Conservation (phyloP, 139 green algal species). For the Trebouxia sp. region DNA sequence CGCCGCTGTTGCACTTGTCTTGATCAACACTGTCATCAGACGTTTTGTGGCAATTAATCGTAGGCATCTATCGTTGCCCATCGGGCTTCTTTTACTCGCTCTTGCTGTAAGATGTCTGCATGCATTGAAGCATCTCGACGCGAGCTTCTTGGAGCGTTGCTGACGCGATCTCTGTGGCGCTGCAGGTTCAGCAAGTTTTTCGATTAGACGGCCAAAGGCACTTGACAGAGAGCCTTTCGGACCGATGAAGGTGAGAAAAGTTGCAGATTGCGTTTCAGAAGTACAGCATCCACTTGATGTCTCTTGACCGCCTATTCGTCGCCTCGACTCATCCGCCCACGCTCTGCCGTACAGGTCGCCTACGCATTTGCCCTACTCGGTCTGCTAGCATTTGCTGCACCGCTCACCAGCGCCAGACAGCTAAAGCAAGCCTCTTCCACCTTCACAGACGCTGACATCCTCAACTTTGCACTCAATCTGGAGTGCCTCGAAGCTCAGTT, state of each 20-base stretch:
- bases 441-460: constrained; percentile 43
- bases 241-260: too few relatives aligned
- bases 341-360: neutral
- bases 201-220: too few relatives aligned
- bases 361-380: neutral
- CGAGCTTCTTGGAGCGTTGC: neutral
- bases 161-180: constrained; percentile 9
- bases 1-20: too few relatives aligned
- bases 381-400: neutral
- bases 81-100: too few relatives aligned
- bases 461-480: constrained; percentile 63
- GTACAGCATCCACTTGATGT: too few relatives aligned
- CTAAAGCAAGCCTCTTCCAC: constrained; percentile 8
- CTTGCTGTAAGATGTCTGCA: neutral
- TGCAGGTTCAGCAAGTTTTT: neutral
- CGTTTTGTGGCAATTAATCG: too few relatives aligned
- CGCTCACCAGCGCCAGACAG: neutral
- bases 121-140: too few relatives aligned
- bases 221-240: too few relatives aligned
- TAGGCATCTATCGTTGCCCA: too few relatives aligned
- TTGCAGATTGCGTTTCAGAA: too few relatives aligned
- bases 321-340: neutral
- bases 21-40: too few relatives aligned
- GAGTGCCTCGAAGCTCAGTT: constrained; percentile 43
- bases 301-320: too few relatives aligned